A percentile compares a stretch with the other conserved stretches of the same genome.
Conservation (phyloP, 2,329 filamentous ascomycete species). For the Furcasterigmium furcatum region DNA sequence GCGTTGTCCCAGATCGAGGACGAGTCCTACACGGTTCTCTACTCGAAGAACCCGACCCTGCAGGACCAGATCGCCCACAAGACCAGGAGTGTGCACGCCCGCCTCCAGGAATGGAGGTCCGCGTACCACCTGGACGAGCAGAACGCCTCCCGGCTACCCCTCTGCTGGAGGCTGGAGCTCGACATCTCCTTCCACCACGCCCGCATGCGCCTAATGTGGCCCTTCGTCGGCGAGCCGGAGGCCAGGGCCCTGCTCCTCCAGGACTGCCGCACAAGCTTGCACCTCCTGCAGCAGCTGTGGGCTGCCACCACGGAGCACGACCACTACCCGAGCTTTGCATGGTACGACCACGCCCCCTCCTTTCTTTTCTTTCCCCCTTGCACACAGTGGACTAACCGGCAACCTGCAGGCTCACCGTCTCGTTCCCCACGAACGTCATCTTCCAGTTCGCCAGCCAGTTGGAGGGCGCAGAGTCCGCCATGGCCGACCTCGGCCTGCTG, state of each 20-base stretch:
- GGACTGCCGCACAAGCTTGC: background rate
- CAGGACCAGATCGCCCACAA: too few species aligned
- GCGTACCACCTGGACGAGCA: background rate
- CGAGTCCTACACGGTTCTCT: background rate
- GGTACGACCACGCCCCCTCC: background rate
- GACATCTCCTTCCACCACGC: background rate
- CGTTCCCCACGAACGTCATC: slow-evolving; percentile 1
- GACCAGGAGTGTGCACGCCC: too few species aligned
- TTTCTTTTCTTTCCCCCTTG: too few species aligned
- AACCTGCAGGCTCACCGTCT: background rate
- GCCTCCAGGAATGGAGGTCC: too few species aligned
- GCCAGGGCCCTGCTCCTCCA: background rate
- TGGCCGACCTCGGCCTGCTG: background rate
- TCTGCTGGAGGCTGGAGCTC: background rate
- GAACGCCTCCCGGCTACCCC: background rate
- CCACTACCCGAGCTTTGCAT: slow-evolving; percentile 1
- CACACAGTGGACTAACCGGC: too few species aligned
- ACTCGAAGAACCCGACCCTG: background rate
- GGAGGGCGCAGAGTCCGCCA: background rate
- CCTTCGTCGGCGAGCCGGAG: slow-evolving; percentile 1
- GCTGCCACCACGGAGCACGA: background rate
- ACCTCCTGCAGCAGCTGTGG: background rate
- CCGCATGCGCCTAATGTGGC: background rate
- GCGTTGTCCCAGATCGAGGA: background rate
- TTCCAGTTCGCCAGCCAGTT: slow-evolving; percentile 2